These are phyloP conservation scores for Candida tetrigidarum DNA, from an alignment of 1,139 yeast species.

Conservation along the genomic window DNA sequence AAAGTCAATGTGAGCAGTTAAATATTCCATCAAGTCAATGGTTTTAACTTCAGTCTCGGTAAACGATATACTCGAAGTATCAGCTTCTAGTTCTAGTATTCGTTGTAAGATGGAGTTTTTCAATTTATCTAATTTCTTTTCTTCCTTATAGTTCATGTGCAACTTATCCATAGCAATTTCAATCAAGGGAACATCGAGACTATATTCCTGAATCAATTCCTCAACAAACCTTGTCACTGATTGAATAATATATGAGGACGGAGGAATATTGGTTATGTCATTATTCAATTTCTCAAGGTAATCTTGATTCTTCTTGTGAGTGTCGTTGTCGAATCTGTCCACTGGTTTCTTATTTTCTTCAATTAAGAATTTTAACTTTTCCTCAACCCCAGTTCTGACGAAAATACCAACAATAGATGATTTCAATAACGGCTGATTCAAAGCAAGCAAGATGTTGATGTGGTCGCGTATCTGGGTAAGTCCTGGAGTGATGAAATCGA, in stretches of 20 bases:
- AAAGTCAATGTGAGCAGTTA: slow-evolving; percentile 11
- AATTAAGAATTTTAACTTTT: neutral
- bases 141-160: slow-evolving; percentile 4
- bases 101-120: slow-evolving; percentile 7
- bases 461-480: neutral
- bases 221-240: slow-evolving; percentile 3
- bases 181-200: neutral
- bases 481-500: neutral
- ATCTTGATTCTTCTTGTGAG: neutral
- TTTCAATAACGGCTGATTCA: slow-evolving; percentile 1
- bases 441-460: neutral
- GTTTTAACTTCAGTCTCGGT: slow-evolving; percentile 6
- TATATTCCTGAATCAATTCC: slow-evolving; percentile 3
- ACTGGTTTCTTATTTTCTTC: slow-evolving; percentile 1
- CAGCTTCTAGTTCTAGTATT: slow-evolving; percentile 5
- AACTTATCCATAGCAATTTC: slow-evolving; percentile 6
- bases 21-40: slow-evolving; percentile 8
- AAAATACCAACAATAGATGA: slow-evolving; percentile 3
- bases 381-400: slow-evolving; percentile 1
- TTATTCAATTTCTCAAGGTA: slow-evolving; percentile 2
- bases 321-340: slow-evolving; percentile 2
- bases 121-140: slow-evolving; percentile 3
- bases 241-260: slow-evolving; percentile 2
- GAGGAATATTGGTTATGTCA: slow-evolving; percentile 3
- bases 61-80: slow-evolving; percentile 8